Base-by-base conservation (phyloP, 2,329 filamentous ascomycete species). In the Triangularia verruculosa region DNA sequence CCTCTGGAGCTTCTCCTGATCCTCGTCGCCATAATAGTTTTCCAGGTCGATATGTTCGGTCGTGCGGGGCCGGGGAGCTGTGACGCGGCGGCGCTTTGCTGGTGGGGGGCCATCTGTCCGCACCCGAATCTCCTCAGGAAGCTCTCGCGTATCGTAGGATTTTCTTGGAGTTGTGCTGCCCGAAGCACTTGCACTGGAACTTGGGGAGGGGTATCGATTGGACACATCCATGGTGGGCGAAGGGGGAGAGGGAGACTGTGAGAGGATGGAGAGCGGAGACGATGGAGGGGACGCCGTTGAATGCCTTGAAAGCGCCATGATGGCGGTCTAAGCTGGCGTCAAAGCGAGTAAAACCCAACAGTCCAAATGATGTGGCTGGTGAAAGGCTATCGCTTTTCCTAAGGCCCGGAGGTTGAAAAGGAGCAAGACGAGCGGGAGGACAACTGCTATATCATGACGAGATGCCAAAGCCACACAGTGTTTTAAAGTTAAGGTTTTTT, bases 31-130 rank as follows among this genome's bases (percentile, higher is more conserved):
- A 57, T 77, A 74, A 20, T 77, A 74, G 17, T 74, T 75, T 51
- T 81, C 79, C 39, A 98, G 79, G 76, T 97, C 89, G 43, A 99
- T 83, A 73, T 91, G 86, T 71, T 91, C 86, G n/a, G 93, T 96
- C 20, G 85, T 92, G 71, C 92, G 89, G 71, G 90, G 79, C 62
- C 71, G 72, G 66, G 81, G 73, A 64, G 85, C 82, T 64, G 82
- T 80, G 61, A 89, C 83, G 74, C 87, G 88, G 72, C 90, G 87
- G 76, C 90, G 90, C 81, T 96, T 97, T 61, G 87, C 80, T 30
- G 91, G 90, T 39, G 88, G 87, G 55, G 83, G 84, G 59, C 86
- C 87, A 71, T 91, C 87, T 24, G 73, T 76, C 53, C 78, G 77
- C 34, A 78, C 76, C 20, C 71, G 72, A 57, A 79, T 78, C 66